Evolutionary conservation across 805 yeast species (phyloP).

Genomic region (Hanseniaspora clermontiae): DNA sequence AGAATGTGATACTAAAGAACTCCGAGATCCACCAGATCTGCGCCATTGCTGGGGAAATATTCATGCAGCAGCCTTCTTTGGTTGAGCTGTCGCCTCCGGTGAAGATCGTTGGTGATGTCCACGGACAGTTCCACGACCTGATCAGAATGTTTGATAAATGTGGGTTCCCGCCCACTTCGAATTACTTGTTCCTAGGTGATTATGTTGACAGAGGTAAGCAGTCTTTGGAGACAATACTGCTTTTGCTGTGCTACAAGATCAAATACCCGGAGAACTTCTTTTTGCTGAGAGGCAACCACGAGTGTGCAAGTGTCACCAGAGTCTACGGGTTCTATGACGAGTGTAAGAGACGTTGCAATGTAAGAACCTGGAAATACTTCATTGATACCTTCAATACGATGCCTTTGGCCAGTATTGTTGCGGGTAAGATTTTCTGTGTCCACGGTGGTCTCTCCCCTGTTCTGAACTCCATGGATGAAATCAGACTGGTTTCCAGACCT

Average conservation of each 20-base stretch:
- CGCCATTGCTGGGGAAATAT: constrained; percentile 75
- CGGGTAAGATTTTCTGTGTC: constrained; percentile 82
- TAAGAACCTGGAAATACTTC: constrained; percentile 86
- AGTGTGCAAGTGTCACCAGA: constrained; percentile 90
- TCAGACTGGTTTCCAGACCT: constrained; percentile 57
- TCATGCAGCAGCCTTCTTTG: constrained; percentile 53
- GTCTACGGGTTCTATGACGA: constrained; percentile 97
- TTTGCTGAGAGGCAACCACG: constrained; percentile 88
- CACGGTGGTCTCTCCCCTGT: constrained; percentile 78
- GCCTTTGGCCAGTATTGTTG: constrained; percentile 91
- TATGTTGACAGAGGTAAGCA: constrained; percentile 97
- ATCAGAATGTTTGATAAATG: constrained; percentile 83
- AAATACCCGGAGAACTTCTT: constrained; percentile 94
- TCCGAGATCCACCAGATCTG: constrained; percentile 83
- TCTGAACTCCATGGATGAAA: constrained; percentile 46
- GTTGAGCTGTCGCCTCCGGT: constrained; percentile 63
- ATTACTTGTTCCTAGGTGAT: constrained; percentile 87
- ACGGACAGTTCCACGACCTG: constrained; percentile 89
- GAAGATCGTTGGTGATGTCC: constrained; percentile 83
- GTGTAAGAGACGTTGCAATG: constrained; percentile 81
- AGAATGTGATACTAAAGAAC: constrained; percentile 74
- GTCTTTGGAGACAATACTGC: constrained; percentile 78
- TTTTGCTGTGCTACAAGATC: constrained; percentile 82
- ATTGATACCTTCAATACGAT: constrained; percentile 90
- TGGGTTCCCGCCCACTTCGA: constrained; percentile 90